Evolutionary conservation across 495 filamentous ascomycete genomes (phyloP).

Genomic region (Talaromyces stipitatus): DNA sequence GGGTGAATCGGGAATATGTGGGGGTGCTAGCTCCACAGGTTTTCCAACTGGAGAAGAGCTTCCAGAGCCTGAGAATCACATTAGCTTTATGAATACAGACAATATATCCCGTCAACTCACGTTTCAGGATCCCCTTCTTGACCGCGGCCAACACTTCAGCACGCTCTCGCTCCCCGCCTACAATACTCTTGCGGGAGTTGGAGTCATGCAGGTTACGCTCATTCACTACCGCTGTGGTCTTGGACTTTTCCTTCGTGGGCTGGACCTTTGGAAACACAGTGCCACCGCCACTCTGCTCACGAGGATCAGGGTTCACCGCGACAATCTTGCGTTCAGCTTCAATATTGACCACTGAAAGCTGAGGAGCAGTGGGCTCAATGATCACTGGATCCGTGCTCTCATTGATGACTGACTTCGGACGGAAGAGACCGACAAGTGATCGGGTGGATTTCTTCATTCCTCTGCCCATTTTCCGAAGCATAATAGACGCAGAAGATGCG

Average conservation of each 20-base stretch:
- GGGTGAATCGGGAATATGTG: constrained; percentile 64
- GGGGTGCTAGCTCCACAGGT: constrained; percentile 41
- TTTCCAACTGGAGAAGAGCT: constrained; percentile 59
- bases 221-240: constrained; percentile 36
- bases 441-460: constrained; percentile 89
- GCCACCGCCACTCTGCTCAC: constrained; percentile 60
- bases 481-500: constrained; percentile 94
- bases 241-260: constrained; percentile 33
- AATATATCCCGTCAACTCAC: constrained; percentile 40
- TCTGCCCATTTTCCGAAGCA: constrained; percentile 99
- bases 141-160: constrained; percentile 85
- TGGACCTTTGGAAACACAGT: constrained; percentile 90
- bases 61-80: constrained; percentile 39
- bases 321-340: constrained; percentile 86
- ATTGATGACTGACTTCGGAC: constrained; percentile 86
- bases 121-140: constrained; percentile 91
- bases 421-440: constrained; percentile 89
- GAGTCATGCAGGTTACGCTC: constrained; percentile 52
- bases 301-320: constrained; percentile 66
- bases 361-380: constrained; percentile 59
- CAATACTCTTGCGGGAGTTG: constrained; percentile 69
- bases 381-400: constrained; percentile 56
- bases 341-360: constrained; percentile 90
- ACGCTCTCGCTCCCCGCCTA: constrained; percentile 84
- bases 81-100: not conserved